These are phyloP conservation scores for Chalciporus piperatus DNA, from an alignment of 768 basidiomycete species.

Conservation along the genomic window DNA sequence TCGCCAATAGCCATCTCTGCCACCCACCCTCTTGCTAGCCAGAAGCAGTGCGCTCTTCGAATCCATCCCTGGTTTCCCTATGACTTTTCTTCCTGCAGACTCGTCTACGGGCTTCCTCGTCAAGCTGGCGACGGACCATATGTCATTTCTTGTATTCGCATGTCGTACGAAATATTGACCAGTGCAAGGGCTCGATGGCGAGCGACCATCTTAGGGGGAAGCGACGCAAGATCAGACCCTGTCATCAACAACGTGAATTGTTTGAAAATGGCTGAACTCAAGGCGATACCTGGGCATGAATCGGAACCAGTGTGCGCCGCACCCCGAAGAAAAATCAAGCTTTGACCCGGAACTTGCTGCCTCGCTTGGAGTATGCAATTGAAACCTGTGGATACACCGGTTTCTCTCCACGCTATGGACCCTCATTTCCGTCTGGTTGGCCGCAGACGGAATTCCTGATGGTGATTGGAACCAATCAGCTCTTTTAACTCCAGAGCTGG, in stretches of 20 bases:
- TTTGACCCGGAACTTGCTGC: background rate
- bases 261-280: background rate
- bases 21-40: background rate
- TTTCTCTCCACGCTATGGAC: background rate
- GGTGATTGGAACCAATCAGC: conserved; percentile 4
- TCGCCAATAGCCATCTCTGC: background rate
- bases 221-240: conserved; percentile 4
- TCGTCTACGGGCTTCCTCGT: background rate
- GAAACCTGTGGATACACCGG: background rate
- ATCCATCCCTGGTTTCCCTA: background rate
- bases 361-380: background rate
- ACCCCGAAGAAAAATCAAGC: background rate
- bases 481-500: background rate
- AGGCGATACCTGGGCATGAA: background rate
- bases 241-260: background rate
- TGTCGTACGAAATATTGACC: background rate
- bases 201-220: background rate
- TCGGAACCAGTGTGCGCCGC: background rate
- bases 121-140: background rate
- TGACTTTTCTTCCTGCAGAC: background rate
- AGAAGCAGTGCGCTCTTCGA: conserved; percentile 1
- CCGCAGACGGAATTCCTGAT: background rate
- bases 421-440: conserved; percentile 12
- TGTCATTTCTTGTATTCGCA: background rate
- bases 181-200: background rate